These are phyloP conservation scores for Erodium maritimum DNA, from an alignment of 345 rosid species.

Conservation along the genomic window DNA sequence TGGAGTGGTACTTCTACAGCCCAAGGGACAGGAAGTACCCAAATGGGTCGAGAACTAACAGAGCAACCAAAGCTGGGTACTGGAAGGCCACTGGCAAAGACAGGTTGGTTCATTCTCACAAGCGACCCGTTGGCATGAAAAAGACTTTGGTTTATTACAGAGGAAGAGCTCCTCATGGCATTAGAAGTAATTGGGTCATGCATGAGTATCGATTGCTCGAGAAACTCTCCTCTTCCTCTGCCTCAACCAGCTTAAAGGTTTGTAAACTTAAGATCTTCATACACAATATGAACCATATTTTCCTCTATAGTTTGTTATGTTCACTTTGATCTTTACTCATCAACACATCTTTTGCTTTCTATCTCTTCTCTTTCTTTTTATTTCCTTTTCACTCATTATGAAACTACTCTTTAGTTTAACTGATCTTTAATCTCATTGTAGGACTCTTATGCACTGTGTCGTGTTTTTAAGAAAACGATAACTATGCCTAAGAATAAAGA, in stretches of 20 bases:
- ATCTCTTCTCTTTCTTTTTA: not conserved
- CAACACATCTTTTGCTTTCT: not conserved
- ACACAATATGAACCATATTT: not conserved
- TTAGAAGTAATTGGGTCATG: constrained; percentile 92
- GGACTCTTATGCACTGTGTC: not conserved
- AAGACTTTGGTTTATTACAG: constrained; percentile 84
- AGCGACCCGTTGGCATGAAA: constrained; percentile 85
- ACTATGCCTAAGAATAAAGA: constrained; percentile 8
- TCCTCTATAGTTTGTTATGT: not conserved
- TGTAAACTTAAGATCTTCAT: too few species aligned
- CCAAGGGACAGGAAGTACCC: constrained; percentile 92
- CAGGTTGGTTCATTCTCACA: constrained; percentile 54
- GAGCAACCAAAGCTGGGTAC: constrained; percentile 85
- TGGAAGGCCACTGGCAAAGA: constrained; percentile 97
- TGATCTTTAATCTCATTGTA: too few species aligned
- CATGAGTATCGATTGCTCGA: constrained; percentile 93
- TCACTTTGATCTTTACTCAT: not conserved
- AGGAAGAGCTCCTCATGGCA: constrained; percentile 93
- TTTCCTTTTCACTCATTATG: not conserved
- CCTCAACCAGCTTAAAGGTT: not conserved
- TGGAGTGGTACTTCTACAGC: constrained; percentile 97
- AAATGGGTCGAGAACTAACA: constrained; percentile 81
- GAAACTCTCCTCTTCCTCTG: constrained; percentile 41
- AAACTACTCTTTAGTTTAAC: too few species aligned
- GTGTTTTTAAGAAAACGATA: not conserved